Evolutionary conservation across 768 basidiomycete genomes (phyloP).

Genomic region (Termitomyces titanicus): DNA sequence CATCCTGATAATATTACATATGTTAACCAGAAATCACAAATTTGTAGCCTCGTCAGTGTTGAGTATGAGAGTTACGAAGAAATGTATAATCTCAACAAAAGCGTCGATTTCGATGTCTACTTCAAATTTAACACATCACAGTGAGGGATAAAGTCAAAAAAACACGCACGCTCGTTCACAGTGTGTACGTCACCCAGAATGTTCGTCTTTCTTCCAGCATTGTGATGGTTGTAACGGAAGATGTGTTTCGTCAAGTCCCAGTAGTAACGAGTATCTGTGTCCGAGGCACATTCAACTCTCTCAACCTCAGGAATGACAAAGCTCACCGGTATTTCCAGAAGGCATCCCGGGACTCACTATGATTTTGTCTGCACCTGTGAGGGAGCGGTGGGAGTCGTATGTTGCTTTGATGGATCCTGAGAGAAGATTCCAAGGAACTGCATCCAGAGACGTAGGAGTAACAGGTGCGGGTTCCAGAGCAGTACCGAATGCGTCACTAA

Average conservation of each 20-base stretch:
- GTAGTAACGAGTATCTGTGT: slow-evolving; percentile 53
- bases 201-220: slow-evolving; percentile 28
- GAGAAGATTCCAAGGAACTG: slow-evolving; percentile 46
- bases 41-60: slow-evolving; percentile 58
- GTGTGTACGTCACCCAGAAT: slow-evolving; percentile 52
- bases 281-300: background rate
- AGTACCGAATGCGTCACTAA: slow-evolving; percentile 46
- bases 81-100: slow-evolving; percentile 63
- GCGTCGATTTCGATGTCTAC: slow-evolving; percentile 45
- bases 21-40: background rate
- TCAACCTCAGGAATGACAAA: background rate
- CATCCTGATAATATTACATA: no score
- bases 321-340: slow-evolving; percentile 54
- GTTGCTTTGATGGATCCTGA: slow-evolving; percentile 65
- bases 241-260: slow-evolving; percentile 59
- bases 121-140: background rate
- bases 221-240: slow-evolving; percentile 61
- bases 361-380: slow-evolving; percentile 31
- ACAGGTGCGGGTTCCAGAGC: slow-evolving; percentile 68
- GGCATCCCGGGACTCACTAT: slow-evolving; percentile 52
- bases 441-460: slow-evolving; percentile 43
- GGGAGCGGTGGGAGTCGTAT: slow-evolving; percentile 45
- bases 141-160: slow-evolving; percentile 7
- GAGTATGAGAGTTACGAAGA: slow-evolving; percentile 61
- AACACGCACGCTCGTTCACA: slow-evolving; percentile 60